Base-by-base conservation (phyloP, 495 filamentous ascomycete species). In the Saxophila tyrrhenica region DNA sequence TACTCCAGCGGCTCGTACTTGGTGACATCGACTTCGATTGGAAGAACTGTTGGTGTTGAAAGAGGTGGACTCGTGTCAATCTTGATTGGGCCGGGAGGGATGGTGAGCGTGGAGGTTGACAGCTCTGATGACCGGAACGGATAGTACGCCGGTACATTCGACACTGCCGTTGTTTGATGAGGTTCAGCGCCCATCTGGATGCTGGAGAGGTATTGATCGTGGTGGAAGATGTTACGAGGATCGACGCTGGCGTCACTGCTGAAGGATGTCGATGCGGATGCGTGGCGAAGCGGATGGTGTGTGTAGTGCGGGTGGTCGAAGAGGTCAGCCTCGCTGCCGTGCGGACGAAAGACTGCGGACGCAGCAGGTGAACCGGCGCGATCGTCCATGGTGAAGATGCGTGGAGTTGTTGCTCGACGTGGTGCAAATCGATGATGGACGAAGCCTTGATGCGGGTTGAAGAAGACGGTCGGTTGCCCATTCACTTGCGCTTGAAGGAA, bases 1-100 rank as follows among this genome's bases (percentile, higher is more conserved):
- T 24, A n/a, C 9, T 16, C 8, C 2, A 53, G 21, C 13, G 17
- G 19, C 41, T 53, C 51, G 23, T 53, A 53, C 39, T 53, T 44
- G 51, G 38, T 15, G 3, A 19, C 39, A 17, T 53, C 51, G 39
- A 53, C 51, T 2, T 44, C 19, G 1, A 3, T 20, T 17, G 21
- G 2, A 3, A 53, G 41, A 5, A 53, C 39, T 2, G 9, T 25
- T 9, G 41, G 51, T 9, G 39, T 46, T 38, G 48, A 25, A 11
- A 50, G n/a, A 3, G 15, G 24, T 24, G 45, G 45, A 21, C 11
- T 22, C 3, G 19, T 48, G 11, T 48, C 45, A 8, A 48, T 25
- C 23, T 48, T 22, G 23, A 8, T 23, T 48, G 45, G 45, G 3
- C 7, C 41, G 7, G 19, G 16, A 9, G 17, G 3, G 19, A n/a